Evolutionary conservation across 495 filamentous ascomycete genomes (phyloP), one percentile per base, ranked within the genome.

Genomic region (Daldinia grandis): DNA sequence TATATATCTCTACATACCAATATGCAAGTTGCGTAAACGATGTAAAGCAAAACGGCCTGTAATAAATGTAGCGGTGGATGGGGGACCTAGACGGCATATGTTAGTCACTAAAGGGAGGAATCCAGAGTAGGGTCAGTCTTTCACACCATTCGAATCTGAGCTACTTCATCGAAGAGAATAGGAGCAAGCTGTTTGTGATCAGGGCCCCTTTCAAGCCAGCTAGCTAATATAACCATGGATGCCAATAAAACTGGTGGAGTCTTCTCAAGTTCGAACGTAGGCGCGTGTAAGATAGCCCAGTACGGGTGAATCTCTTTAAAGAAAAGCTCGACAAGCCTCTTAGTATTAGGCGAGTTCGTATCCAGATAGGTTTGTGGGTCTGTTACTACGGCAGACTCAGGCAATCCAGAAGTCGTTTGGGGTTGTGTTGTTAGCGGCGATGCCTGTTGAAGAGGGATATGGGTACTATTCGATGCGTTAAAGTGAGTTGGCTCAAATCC

Each of bases 241-340:
- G 62, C 75, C 6, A 76, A 14, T 27, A 79, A 50, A 2, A 70
- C 25, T 9, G 73, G 56, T 3, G 74, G 73, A 3, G 67, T 37
- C 1, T 69, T 60, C 7, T 61, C 59, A 12, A 69, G 27, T 21
- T 75, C 58, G 28, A 79, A 80, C 2, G 74, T 78, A 1, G 77
- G 68, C 0, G 38, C 73, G 66, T 80, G 78, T 40, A 80, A 60
- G 28, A 79, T 71, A 38, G 74, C 67, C 78, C 78, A 80, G 30
- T 74, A 72, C 10, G 72, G 76, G 61, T 80, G 77, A 37, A 76
- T 57, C 6, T 75, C 71, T 15, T 15, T 10, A 25, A 80, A 76
- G 62, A 72, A 80, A 5, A 74, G 17, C 19, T 73, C 40, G 5
- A 78, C 33, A 17, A 79, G 71, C 27, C 69, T 69, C n/a, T 50